Conservation (phyloP, 352 stramenopile species). For the Phytopythium aichiense region DNA sequence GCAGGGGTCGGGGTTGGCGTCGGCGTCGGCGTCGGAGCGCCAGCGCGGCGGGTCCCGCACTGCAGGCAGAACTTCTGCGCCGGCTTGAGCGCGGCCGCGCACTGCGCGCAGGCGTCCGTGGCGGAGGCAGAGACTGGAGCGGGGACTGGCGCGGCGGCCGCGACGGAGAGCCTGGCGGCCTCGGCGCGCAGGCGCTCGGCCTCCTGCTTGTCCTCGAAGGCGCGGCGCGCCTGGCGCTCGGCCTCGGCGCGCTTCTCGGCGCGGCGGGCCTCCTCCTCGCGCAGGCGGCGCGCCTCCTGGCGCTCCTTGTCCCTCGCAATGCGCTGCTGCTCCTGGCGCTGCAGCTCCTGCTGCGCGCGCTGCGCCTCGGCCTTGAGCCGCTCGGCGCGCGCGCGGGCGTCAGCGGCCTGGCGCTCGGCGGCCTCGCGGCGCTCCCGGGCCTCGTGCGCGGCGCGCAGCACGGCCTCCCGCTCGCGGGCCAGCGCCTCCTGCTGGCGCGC, state of each 20-base stretch:
- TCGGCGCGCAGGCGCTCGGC: slow-evolving; percentile 59
- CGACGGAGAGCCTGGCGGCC: slow-evolving; percentile 41
- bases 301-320: slow-evolving; percentile 33
- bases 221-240: slow-evolving; percentile 50
- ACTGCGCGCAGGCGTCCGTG: slow-evolving; percentile 9
- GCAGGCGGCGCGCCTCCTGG: slow-evolving; percentile 44
- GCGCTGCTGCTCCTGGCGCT: slow-evolving; percentile 52
- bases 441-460: slow-evolving; percentile 49
- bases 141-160: slow-evolving; percentile 16
- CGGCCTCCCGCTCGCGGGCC: slow-evolving; percentile 52
- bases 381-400: slow-evolving; percentile 55
- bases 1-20: slow-evolving; percentile 4
- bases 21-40: not conserved
- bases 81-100: slow-evolving; percentile 15
- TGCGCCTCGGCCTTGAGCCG: slow-evolving; percentile 46
- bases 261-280: slow-evolving; percentile 52
- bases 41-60: slow-evolving; percentile 45
- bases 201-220: slow-evolving; percentile 61
- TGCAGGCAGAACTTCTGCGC: slow-evolving; percentile 71
- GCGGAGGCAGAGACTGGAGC: not conserved
- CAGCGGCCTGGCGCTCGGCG: slow-evolving; percentile 47
- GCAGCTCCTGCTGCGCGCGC: slow-evolving; percentile 50
- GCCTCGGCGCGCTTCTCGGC: slow-evolving; percentile 57
- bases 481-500: slow-evolving; percentile 56
- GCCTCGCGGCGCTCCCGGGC: slow-evolving; percentile 48